Base-by-base conservation (phyloP, 2,329 filamentous ascomycete genomes). In the Macrophomina pseudophaseolina region DNA sequence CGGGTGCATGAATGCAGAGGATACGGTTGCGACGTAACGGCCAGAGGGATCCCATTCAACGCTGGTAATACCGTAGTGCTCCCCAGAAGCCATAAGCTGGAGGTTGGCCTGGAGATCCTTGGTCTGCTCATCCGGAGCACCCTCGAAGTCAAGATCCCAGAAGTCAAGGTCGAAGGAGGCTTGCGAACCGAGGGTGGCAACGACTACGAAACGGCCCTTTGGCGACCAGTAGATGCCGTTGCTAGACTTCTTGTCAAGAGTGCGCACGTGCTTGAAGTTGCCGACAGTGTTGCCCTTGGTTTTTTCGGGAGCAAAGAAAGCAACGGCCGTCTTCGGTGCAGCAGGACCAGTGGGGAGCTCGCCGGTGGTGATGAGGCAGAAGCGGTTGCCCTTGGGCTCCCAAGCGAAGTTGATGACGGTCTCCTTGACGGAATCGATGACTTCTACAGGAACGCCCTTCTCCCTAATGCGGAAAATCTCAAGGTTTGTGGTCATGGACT, bases 161-260 rank as follows among this genome's bases (percentile, higher is more conserved):
- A 99, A 99, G 78, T 99, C 95, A 68, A 99, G 88, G 70, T 99
- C 95, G 70, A 93, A 97, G 81, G 90, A 94, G 80, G 97, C 92
- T 77, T 93, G 90, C 74, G 94, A 97, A 80, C 92, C 89, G 64
- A 99, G 92, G 11, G 95, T 96, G 64, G 93, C 95, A 65, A 99
- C 89, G 54, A 98, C 90, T 44, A 98, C 94, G 75, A 99, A 99
- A 58, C 95, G 90, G 64, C 95, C 95, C 79, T 90, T 92, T 30
- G 95, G 95, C 23, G 93, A 97, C 95, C 95, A 99, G 88, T 98
- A 98, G 76, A 99, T 99, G 71, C 92, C 94, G 77, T 99, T 99
- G 87, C 91, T 97, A 83, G 96, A 98, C 89, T 98, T 98, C 89
- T 98, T 98, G 74, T 99, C 95, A 66, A 97, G 85, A 8, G 94